phyloP scores from a whole-genome alignment of 2,329 filamentous ascomycete genomes.

The Fusarium palustre region DNA sequence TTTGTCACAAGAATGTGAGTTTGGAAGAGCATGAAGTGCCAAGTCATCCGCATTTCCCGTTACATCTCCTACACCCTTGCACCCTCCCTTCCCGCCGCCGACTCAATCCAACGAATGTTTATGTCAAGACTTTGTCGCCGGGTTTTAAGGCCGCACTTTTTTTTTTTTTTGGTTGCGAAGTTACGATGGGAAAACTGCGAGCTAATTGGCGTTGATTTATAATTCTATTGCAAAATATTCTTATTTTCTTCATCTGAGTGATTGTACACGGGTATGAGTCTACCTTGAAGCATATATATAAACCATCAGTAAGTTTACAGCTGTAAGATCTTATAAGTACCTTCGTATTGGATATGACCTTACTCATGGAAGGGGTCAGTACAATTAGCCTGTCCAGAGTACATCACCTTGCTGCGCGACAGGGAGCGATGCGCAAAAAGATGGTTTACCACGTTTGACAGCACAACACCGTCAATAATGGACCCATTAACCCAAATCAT shows the following conservation, averaged over 20 bases:
- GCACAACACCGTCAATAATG: background rate
- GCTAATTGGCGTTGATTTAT: conserved; percentile 10
- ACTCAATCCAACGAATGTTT: conserved; percentile 31
- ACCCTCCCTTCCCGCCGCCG: conserved; percentile 42
- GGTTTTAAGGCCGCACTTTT: conserved; percentile 16
- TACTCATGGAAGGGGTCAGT: background rate
- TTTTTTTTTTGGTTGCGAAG: conserved; percentile 27
- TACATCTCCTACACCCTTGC: conserved; percentile 44
- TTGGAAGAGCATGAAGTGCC: conserved; percentile 34
- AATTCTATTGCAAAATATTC: conserved; percentile 6
- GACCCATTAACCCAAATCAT: background rate
- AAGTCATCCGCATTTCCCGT: conserved; percentile 49
- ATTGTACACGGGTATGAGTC: background rate
- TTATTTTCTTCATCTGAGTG: conserved; percentile 7
- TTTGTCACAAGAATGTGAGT: conserved; percentile 24
- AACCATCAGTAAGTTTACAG: background rate
- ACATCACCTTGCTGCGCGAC: background rate
- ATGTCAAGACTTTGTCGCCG: conserved; percentile 26
- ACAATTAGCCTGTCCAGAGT: background rate
- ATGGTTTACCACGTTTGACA: background rate
- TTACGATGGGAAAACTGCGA: conserved; percentile 5
- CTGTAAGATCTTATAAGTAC: background rate
- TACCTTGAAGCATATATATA: conserved; percentile 6
- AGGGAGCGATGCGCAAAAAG: background rate
- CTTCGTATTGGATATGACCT: background rate